Evolutionary conservation across 2,329 filamentous ascomycete species (phyloP).

Genomic region (Spiromastix sp.): DNA sequence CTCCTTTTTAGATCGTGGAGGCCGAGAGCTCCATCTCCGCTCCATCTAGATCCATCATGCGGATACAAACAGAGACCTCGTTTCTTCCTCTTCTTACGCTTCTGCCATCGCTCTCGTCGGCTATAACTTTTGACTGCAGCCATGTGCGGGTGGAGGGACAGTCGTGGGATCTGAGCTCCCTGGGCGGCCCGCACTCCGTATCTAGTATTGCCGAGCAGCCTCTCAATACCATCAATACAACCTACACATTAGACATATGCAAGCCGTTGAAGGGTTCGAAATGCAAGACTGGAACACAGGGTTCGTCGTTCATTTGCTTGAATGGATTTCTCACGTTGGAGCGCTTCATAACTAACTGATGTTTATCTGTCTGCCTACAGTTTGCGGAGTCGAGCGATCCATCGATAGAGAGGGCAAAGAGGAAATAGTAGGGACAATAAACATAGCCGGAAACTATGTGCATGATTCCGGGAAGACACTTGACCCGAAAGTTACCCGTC

Average conservation of each 20-base stretch:
- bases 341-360: too few species aligned
- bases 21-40: not conserved
- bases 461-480: constrained; percentile 10
- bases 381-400: constrained; percentile 12
- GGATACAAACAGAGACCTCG: constrained; percentile 5
- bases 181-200: constrained; percentile 18
- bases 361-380: constrained; percentile 6
- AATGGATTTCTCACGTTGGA: too few species aligned
- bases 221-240: constrained; percentile 52
- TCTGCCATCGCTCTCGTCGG: constrained; percentile 10
- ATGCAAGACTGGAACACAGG: constrained; percentile 10
- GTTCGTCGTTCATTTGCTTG: constrained; percentile 5
- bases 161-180: constrained; percentile 18
- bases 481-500: constrained; percentile 52
- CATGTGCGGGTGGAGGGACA: constrained; percentile 18
- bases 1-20: too few species aligned
- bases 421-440: constrained; percentile 17
- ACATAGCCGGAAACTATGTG: constrained; percentile 21
- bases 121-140: constrained; percentile 17
- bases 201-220: constrained; percentile 12
- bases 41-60: constrained; percentile 5
- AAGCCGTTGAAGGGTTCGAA: constrained; percentile 46
- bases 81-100: constrained; percentile 12
- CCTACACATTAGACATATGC: constrained; percentile 75
- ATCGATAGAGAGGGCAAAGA: constrained; percentile 15